Conservation (phyloP, 2,329 filamentous ascomycete genomes). For the Beauveria rudraprayagi region DNA sequence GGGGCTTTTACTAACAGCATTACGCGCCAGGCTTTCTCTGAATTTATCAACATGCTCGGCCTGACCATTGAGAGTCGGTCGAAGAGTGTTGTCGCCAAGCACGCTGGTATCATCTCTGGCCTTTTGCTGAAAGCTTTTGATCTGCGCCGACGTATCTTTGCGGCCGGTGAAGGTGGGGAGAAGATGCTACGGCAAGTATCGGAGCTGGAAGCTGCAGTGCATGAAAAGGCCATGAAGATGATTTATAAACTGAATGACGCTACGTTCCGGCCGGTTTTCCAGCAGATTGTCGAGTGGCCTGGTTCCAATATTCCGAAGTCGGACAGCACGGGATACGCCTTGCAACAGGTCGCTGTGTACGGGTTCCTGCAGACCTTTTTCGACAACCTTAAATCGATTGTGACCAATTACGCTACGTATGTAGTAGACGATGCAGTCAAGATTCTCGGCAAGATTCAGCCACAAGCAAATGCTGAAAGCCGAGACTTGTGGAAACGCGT, state of each 20-base stretch:
- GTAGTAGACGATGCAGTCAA: constrained; percentile 67
- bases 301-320: constrained; percentile 51
- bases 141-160: constrained; percentile 50
- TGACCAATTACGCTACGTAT: constrained; percentile 85
- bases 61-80: constrained; percentile 67
- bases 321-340: constrained; percentile 47
- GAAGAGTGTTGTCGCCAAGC: constrained; percentile 72
- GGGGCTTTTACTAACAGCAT: constrained; percentile 5
- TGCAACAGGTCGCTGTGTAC: constrained; percentile 70
- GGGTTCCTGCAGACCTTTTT: constrained; percentile 76
- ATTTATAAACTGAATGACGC: constrained; percentile 95
- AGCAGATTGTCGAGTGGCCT: constrained; percentile 77
- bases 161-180: constrained; percentile 38
- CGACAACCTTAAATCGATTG: constrained; percentile 80
- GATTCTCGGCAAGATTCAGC: constrained; percentile 44
- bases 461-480: constrained; percentile 40
- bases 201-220: constrained; percentile 55
- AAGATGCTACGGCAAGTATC: constrained; percentile 40
- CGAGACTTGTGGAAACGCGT: constrained; percentile 59
- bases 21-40: constrained; percentile 48
- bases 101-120: constrained; percentile 59
- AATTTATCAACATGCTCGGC: constrained; percentile 63
- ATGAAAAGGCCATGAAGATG: constrained; percentile 74
- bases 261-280: constrained; percentile 86
- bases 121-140: constrained; percentile 56